Percentiles rank a stretch among this genome's conserved stretches.
Conservation (phyloP, 306 rosid genomes). For the Prunus persica region Prunus_persica_NCBIv2 NC_034016.1:9559501-9560000, state of each 20-base stretch:
- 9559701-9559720: slow-evolving; percentile 19
- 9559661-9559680: slow-evolving; percentile 73
- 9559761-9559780: background rate
- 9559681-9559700: slow-evolving; percentile 89
- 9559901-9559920: background rate
- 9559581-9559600: slow-evolving; percentile 39
- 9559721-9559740: background rate
- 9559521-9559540: background rate
- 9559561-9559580: background rate
- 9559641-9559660: slow-evolving; percentile 48
- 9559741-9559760: background rate
- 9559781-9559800: background rate
- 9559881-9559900: background rate
- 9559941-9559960: background rate
- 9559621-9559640: slow-evolving; percentile 63
- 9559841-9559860: background rate
- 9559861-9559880: background rate
- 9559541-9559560: no score
- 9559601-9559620: slow-evolving; percentile 84
- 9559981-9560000: background rate
- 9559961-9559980: background rate
- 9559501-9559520: background rate
- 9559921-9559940: background rate
- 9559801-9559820: background rate
- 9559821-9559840: background rate